These are phyloP conservation scores for Lachnellula subtilissima DNA, from an alignment of 2,329 filamentous ascomycete genomes.

Conservation along the genomic window DNA sequence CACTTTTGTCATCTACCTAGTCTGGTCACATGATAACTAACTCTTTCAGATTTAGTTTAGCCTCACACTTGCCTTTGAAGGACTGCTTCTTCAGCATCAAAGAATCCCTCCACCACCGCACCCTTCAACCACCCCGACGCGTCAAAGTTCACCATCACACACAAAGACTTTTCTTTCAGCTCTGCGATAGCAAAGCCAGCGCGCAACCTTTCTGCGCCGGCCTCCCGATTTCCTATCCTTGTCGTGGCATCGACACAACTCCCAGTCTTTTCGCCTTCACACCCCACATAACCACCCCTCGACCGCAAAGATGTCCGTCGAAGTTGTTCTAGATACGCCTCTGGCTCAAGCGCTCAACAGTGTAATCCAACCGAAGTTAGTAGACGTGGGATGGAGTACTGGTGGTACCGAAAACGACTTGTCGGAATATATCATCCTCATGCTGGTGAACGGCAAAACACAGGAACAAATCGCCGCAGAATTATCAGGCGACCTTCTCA, in stretches of 20 bases:
- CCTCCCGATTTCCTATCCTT: background rate
- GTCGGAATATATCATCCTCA: constrained; percentile 93
- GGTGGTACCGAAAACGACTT: constrained; percentile 65
- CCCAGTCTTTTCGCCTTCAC: constrained; percentile 7
- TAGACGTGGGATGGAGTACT: constrained; percentile 88
- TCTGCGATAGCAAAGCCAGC: background rate
- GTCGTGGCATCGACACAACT: constrained; percentile 6
- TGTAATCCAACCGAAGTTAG: constrained; percentile 83
- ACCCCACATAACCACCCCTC: constrained; percentile 8
- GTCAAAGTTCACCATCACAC: background rate
- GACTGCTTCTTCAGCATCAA: background rate
- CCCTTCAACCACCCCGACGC: constrained; percentile 2
- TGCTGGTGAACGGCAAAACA: constrained; percentile 93
- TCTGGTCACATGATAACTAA: background rate
- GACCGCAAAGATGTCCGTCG: constrained; percentile 63
- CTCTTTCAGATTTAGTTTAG: background rate
- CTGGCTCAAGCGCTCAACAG: constrained; percentile 78
- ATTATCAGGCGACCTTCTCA: constrained; percentile 80
- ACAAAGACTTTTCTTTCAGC: constrained; percentile 1
- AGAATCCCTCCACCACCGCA: background rate
- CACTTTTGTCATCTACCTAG: background rate
- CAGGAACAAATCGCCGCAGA: constrained; percentile 85
- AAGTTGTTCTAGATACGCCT: constrained; percentile 72
- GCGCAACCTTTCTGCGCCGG: background rate
- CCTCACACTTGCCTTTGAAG: background rate